Evolutionary conservation across 495 filamentous ascomycete genomes (phyloP).

Genomic region (Astrothelium subdiscretum): DNA sequence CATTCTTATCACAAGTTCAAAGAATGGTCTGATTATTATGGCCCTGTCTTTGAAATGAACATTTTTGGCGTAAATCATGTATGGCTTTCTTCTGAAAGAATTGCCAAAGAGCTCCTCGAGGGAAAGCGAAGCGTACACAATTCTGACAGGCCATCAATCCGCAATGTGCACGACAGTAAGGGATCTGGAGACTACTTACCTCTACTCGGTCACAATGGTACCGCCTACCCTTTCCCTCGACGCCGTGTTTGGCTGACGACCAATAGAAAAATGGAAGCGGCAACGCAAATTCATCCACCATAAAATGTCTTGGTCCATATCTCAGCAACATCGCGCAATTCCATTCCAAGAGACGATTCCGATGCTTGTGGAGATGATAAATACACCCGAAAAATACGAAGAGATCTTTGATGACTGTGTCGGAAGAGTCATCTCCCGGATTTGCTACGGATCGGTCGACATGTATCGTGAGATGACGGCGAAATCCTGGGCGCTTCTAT

Average conservation of each 20-base stretch:
- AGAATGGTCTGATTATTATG: constrained; percentile 44
- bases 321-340: background rate
- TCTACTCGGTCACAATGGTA: constrained; percentile 14
- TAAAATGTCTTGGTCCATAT: background rate
- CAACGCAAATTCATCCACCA: background rate
- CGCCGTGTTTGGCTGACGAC: constrained; percentile 8
- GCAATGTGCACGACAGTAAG: constrained; percentile 9
- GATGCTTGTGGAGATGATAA: constrained; percentile 33
- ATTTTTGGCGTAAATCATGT: constrained; percentile 39
- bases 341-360: constrained; percentile 34
- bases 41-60: constrained; percentile 43
- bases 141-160: constrained; percentile 19
- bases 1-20: constrained; percentile 34
- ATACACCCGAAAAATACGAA: constrained; percentile 37
- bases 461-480: constrained; percentile 36
- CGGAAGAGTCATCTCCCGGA: constrained; percentile 43
- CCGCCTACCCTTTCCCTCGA: background rate
- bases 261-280: constrained; percentile 15
- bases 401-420: constrained; percentile 49
- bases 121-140: background rate
- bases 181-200: constrained; percentile 12
- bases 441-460: constrained; percentile 46
- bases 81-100: constrained; percentile 43
- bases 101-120: constrained; percentile 42
- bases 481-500: constrained; percentile 45